Conservation (phyloP, 2,329 filamentous ascomycete genomes). For the Penicillium corylophilum region DNA sequence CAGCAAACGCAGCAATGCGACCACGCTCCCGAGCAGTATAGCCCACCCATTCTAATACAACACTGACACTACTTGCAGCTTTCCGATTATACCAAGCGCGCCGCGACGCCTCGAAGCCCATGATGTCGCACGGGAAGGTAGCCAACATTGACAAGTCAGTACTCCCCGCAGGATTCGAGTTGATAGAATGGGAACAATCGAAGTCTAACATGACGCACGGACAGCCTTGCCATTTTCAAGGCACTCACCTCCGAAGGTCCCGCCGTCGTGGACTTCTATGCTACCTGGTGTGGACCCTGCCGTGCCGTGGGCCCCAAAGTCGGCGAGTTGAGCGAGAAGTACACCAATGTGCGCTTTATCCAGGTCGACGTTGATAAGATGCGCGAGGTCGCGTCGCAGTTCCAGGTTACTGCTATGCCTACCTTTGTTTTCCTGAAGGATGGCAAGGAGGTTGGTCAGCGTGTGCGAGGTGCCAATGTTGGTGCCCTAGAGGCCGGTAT, state of each 20-base stretch:
- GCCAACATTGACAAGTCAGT: conserved; percentile 37
- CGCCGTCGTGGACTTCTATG: conserved; percentile 54
- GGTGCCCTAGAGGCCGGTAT: conserved; percentile 29
- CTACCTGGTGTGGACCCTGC: conserved; percentile 59
- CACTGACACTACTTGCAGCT: conserved; percentile 8
- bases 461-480: conserved; percentile 30
- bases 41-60: not conserved
- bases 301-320: conserved; percentile 55
- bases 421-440: conserved; percentile 44
- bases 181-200: not conserved
- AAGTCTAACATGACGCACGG: conserved; percentile 27
- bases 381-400: conserved; percentile 50
- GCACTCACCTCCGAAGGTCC: conserved; percentile 52
- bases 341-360: conserved; percentile 52
- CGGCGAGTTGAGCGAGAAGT: conserved; percentile 51
- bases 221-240: conserved; percentile 60
- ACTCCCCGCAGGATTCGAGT: accelerated
- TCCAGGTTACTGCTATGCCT: conserved; percentile 51
- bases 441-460: conserved; percentile 32
- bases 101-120: conserved; percentile 16
- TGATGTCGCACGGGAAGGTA: conserved; percentile 38
- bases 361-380: conserved; percentile 58
- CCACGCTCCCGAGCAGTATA: not conserved
- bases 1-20: not conserved
- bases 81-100: conserved; percentile 16